These are phyloP conservation scores for Leccinum sublutescens DNA, from an alignment of 768 basidiomycete species.

Conservation along the genomic window DNA sequence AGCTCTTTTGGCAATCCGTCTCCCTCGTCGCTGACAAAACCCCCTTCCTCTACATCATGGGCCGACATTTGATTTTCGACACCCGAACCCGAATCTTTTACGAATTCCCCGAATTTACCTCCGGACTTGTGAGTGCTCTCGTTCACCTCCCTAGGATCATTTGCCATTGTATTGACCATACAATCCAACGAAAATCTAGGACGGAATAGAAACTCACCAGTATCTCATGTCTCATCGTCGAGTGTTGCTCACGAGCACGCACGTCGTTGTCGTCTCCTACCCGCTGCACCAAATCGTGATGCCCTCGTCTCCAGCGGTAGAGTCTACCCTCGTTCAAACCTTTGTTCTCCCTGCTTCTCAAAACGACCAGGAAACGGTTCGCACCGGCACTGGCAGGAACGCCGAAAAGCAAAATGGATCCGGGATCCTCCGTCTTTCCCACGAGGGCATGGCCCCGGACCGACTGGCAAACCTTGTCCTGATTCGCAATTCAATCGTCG, in stretches of 20 bases:
- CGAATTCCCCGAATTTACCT: background rate
- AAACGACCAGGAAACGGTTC: background rate
- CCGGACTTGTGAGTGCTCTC: background rate
- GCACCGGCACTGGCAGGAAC: background rate
- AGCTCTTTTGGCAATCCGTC: background rate
- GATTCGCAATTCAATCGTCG: constrained; percentile 5
- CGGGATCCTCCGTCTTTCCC: constrained; percentile 5
- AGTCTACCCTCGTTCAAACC: constrained; percentile 2
- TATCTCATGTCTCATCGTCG: background rate
- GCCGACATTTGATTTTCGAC: background rate
- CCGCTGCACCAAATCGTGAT: background rate
- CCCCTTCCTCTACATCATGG: background rate
- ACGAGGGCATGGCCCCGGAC: background rate
- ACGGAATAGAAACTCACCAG: background rate
- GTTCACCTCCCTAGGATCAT: background rate
- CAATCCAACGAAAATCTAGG: background rate
- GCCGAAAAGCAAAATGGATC: background rate
- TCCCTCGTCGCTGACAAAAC: background rate
- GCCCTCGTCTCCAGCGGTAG: background rate
- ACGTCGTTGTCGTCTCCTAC: constrained; percentile 1
- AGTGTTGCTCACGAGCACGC: constrained; percentile 5
- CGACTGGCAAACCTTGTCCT: background rate
- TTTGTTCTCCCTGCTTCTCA: background rate
- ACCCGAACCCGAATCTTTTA: constrained; percentile 1
- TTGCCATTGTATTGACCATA: background rate